Conservation (phyloP, 306 rosid genomes). For the Herpetospermum pedunculosum region DNA sequence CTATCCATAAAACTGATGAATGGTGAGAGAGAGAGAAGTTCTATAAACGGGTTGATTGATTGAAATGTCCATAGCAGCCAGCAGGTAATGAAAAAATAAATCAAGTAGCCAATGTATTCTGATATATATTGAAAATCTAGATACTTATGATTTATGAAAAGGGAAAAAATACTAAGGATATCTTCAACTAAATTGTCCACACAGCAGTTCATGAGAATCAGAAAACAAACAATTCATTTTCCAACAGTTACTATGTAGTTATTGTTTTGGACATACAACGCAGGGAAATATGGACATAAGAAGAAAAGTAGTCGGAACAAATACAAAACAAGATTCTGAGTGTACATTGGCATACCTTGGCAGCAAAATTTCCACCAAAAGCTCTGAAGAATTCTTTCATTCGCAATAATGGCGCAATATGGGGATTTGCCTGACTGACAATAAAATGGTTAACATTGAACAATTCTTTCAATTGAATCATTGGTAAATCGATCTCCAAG, state of each 20-base stretch:
- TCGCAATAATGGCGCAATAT: conserved; percentile 80
- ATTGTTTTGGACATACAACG: neutral
- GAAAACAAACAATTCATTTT: neutral
- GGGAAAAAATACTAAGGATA: neutral
- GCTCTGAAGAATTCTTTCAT: conserved; percentile 73
- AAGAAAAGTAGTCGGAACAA: neutral
- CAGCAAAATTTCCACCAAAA: conserved; percentile 86
- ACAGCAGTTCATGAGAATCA: neutral
- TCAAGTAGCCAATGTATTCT: neutral
- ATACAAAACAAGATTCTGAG: conserved; percentile 4
- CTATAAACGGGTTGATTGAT: neutral
- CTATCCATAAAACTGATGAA: neutral
- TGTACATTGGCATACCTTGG: conserved; percentile 52
- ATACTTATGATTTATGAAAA: too few species aligned
- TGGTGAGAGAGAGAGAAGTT: neutral
- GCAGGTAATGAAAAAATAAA: neutral
- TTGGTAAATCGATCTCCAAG: conserved; percentile 94
- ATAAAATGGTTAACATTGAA: conserved; percentile 95
- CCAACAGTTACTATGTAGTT: neutral
- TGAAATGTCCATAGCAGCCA: neutral
- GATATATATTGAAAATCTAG: neutral
- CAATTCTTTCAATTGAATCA: conserved; percentile 88
- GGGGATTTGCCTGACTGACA: conserved; percentile 96
- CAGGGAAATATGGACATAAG: neutral
- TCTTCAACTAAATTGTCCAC: neutral